Base-by-base conservation (phyloP, 768 basidiomycete species). In the Neoboletus subvelutipes region DNA sequence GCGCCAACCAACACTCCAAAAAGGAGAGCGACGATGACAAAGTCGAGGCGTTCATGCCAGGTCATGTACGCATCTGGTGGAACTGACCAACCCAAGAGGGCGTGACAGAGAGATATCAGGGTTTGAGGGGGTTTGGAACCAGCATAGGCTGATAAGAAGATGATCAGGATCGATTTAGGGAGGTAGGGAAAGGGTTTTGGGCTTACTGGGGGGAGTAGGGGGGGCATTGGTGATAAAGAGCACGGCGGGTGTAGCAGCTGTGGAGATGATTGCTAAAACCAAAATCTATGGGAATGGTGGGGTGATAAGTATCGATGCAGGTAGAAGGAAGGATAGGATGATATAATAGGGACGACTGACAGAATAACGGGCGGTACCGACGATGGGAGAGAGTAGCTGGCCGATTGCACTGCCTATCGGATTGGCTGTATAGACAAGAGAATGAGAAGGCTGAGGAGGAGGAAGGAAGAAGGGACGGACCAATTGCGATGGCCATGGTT, bases 171-270 rank as follows among this genome's bases (percentile, higher is more conserved):
- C 17, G 5, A 2, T 17, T 24, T 20, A 31, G 17, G 12, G 8
- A 36, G 5, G 22, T 7, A 18, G 34, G 39, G 31, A 24, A 33
- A 10, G 24, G 2, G 20, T 22, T 17, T 46, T 2, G 17, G 11
- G 50, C 80, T 40, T 70, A 93, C 91, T 92, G 0, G 92, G 92
- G 28, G 92, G 92, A 9, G 80, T 84, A 22, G 90, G 89, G 8
- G 92, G 92, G 1, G 78, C 76, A 33, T 75, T 75, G 2, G 75
- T 64, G 24, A 94, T 80, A 24, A 91, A 67, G 46, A 92, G 75
- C 3, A 82, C 75, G 20, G 78, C 75, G 0, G 90, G 90, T 10
- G 76, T 66, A 1, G 78, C 80, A 2, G 74, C 88, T 1, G 87
- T 88, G 17, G 82, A 83, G 18, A 91, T 80, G 57, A 92, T 85